A percentile compares a stretch with the other conserved stretches of the same genome.
These are phyloP conservation scores for Solanum chiquidenum DNA, from an alignment of 257 asterid species.

Conservation along the genomic window DNA sequence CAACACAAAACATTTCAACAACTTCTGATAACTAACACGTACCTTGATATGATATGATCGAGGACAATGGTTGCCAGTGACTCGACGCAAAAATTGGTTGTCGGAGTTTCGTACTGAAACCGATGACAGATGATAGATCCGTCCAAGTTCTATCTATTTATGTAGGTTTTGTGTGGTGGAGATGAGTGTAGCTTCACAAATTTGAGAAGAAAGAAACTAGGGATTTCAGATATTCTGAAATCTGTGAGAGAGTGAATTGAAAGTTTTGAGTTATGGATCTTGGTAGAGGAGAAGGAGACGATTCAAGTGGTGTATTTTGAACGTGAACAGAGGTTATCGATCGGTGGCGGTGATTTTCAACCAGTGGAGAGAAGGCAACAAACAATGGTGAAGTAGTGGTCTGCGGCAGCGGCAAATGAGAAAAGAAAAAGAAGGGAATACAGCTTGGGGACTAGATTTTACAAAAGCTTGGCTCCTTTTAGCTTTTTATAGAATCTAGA, in stretches of 20 bases:
- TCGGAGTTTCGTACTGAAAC: background rate
- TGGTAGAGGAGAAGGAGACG: background rate
- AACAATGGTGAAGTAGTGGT: background rate
- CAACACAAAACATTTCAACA: slow-evolving; percentile 84
- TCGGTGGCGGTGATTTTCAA: background rate
- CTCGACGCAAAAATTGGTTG: background rate
- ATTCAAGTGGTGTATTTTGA: background rate
- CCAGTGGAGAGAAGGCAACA: background rate
- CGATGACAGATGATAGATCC: background rate
- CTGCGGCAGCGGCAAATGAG: background rate
- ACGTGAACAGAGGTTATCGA: background rate
- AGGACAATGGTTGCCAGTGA: slow-evolving; percentile 23
- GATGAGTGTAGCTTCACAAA: background rate
- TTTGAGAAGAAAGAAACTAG: background rate
- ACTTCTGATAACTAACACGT: slow-evolving; percentile 85
- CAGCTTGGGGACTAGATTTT: background rate
- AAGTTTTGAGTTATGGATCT: background rate
- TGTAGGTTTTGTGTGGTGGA: background rate
- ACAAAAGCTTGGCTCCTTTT: background rate
- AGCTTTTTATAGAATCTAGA: background rate
- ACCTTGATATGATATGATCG: slow-evolving; percentile 91
- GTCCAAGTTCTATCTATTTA: background rate
- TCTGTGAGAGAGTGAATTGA: background rate
- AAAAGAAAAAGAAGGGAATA: background rate
- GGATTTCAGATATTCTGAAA: background rate